phyloP scores from a whole-genome alignment of 1,139 yeast genomes.

The Candida smagusa region DNA sequence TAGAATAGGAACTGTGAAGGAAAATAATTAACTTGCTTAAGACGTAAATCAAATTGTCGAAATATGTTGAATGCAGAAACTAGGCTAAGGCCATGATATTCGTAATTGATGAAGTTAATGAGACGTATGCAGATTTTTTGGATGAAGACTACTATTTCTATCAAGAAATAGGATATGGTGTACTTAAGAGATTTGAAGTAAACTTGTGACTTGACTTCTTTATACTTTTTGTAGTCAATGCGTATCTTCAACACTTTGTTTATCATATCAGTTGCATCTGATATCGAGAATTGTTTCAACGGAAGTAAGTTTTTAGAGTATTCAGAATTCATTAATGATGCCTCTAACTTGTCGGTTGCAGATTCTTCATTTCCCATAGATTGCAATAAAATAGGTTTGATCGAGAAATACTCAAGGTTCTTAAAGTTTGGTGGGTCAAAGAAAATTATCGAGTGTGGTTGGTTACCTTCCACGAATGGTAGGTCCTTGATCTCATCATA shows the following conservation, averaged over 20 bases:
- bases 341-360: constrained; percentile 4
- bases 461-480: constrained; percentile 1
- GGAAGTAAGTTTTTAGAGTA: constrained; percentile 7
- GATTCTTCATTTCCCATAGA: constrained; percentile 28
- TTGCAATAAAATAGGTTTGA: constrained; percentile 68
- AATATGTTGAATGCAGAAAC: constrained; percentile 55
- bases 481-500: neutral
- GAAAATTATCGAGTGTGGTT: constrained; percentile 40
- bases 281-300: constrained; percentile 13
- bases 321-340: constrained; percentile 9
- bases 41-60: constrained; percentile 74
- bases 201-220: neutral
- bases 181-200: neutral
- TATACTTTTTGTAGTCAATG: constrained; percentile 9
- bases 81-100: constrained; percentile 18
- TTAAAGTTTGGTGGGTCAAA: constrained; percentile 74
- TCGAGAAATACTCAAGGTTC: constrained; percentile 75
- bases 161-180: neutral
- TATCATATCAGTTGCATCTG: constrained; percentile 31
- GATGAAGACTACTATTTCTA: constrained; percentile 9
- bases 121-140: constrained; percentile 21
- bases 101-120: constrained; percentile 25
- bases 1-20: constrained; percentile 75
- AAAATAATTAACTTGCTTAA: constrained; percentile 73
- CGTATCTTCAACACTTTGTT: constrained; percentile 29